These are phyloP conservation scores for Carpinus fangiana DNA, from an alignment of 306 rosid genomes.

Conservation along the genomic window DNA sequence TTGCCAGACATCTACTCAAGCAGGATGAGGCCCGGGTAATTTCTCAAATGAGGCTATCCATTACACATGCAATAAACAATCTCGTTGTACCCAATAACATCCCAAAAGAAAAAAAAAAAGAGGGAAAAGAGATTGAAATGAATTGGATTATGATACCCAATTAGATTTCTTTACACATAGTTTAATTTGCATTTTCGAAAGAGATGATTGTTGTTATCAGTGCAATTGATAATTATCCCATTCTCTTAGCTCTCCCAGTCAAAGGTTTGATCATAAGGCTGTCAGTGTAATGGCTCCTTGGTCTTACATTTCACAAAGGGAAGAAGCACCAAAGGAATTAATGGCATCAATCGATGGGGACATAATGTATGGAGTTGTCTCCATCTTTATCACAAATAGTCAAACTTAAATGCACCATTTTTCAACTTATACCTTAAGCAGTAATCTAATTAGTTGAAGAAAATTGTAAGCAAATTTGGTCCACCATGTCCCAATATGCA, in stretches of 20 bases:
- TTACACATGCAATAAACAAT: too few species aligned
- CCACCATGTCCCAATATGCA: neutral
- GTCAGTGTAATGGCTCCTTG: neutral
- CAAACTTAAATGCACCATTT: neutral
- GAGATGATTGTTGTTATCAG: neutral
- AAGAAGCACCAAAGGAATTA: neutral
- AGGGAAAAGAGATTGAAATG: too few species aligned
- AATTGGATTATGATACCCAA: neutral
- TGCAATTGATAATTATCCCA: slow-evolving; percentile 17
- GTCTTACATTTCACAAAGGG: neutral
- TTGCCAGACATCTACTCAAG: too few species aligned
- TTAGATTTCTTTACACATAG: neutral
- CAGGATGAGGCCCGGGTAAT: too few species aligned
- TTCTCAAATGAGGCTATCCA: too few species aligned
- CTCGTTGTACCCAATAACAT: too few species aligned
- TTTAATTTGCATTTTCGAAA: neutral
- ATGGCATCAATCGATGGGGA: neutral
- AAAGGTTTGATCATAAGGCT: neutral
- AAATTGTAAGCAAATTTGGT: neutral
- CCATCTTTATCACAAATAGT: neutral
- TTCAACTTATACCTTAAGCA: neutral
- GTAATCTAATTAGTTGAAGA: neutral
- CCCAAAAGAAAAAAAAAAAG: too few species aligned
- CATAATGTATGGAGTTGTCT: neutral
- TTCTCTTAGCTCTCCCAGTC: neutral